Conservation (phyloP, 345 rosid species). For the Alliaria petiolata region DNA sequence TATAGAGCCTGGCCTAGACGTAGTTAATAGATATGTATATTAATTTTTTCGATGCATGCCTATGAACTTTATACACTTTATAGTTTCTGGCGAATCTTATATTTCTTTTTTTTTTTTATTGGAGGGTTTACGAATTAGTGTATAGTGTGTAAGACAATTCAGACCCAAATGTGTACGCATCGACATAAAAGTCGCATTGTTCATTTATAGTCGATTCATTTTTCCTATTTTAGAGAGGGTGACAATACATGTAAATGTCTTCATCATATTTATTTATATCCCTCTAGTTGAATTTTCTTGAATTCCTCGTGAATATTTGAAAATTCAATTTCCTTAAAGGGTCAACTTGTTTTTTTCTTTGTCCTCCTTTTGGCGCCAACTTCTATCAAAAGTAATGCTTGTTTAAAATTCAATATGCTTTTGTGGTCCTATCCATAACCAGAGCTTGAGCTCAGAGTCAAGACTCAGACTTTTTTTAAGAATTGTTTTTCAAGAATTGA, state of each 20-base stretch:
- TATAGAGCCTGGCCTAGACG: slow-evolving; percentile 1
- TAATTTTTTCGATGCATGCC: slow-evolving; percentile 6
- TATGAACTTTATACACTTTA: slow-evolving; percentile 11
- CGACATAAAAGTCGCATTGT: slow-evolving; percentile 20
- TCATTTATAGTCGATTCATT: slow-evolving; percentile 22
- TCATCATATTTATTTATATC: background rate
- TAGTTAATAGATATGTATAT: background rate
- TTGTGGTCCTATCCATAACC: slow-evolving; percentile 24
- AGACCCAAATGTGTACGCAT: slow-evolving; percentile 17
- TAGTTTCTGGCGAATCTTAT: slow-evolving; percentile 8
- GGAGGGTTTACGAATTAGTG: background rate
- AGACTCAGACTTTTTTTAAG: too few relatives aligned
- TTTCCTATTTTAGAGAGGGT: slow-evolving; percentile 19
- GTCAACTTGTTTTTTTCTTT: background rate
- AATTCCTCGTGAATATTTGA: background rate
- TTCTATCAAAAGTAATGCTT: slow-evolving; percentile 17
- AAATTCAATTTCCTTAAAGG: background rate
- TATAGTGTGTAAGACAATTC: slow-evolving; percentile 16
- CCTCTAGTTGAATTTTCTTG: background rate
- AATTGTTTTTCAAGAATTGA: too few relatives aligned
- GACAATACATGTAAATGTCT: slow-evolving; percentile 16
- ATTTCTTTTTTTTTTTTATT: background rate
- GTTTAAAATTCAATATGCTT: slow-evolving; percentile 10
- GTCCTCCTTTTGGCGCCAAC: slow-evolving; percentile 15
- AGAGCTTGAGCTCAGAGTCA: background rate